Conservation (phyloP, 2,329 filamentous ascomycete genomes). For the Pyrenophora tritici-repentis region DNA sequence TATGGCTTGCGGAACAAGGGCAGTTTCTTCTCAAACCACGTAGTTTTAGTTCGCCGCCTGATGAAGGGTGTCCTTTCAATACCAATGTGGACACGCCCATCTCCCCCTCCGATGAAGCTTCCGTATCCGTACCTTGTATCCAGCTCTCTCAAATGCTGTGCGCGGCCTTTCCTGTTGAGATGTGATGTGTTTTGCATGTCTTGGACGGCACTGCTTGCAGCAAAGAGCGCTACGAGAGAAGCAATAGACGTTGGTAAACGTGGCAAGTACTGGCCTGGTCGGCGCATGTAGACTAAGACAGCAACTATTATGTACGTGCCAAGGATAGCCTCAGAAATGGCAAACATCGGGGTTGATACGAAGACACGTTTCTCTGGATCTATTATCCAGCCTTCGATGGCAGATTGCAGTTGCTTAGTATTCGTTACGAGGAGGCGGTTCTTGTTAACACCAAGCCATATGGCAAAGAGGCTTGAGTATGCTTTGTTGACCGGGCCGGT, state of each 20-base stretch:
- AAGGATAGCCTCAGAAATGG: conserved; percentile 53
- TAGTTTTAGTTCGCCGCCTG: too few relatives aligned
- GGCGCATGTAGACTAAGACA: conserved; percentile 49
- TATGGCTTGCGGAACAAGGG: too few relatives aligned
- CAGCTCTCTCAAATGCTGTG: conserved; percentile 20
- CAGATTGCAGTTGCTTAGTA: too few relatives aligned
- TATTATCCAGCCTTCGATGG: too few relatives aligned
- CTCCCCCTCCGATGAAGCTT: conserved; percentile 51
- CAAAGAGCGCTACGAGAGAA: conserved; percentile 54
- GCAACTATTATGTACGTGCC: conserved; percentile 52
- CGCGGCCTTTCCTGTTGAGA: conserved; percentile 24
- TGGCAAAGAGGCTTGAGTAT: conserved; percentile 46
- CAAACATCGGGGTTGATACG: conserved; percentile 54
- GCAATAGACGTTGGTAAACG: conserved; percentile 59
- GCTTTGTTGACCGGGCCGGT: conserved; percentile 1
- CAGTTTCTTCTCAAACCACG: too few relatives aligned
- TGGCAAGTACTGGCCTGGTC: conserved; percentile 53
- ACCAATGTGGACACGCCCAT: conserved; percentile 56
- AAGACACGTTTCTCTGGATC: conserved; percentile 50
- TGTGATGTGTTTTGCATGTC: conserved; percentile 38
- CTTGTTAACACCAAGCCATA: conserved; percentile 52
- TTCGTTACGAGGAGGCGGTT: neutral
- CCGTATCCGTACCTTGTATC: conserved; percentile 55
- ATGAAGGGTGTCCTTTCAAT: conserved; percentile 49
- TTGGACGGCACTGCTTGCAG: conserved; percentile 52